Percentiles rank a stretch among this genome's conserved stretches.
phyloP scores from a whole-genome alignment of 176 grass and related monocot species.

The Guadua angustifolia region DNA sequence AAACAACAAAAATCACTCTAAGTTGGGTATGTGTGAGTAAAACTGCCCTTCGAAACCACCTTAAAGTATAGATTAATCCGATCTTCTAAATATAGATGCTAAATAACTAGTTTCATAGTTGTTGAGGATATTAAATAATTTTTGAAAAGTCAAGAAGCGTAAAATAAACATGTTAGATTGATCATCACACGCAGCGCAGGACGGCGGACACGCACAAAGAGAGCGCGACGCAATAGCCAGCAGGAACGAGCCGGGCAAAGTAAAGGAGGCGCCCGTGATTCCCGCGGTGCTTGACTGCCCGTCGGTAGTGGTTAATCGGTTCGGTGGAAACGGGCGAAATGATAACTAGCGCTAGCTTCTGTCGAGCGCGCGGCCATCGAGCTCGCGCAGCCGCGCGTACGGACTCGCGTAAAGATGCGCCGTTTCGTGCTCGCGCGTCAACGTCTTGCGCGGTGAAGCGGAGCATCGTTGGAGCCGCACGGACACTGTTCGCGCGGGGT shows the following conservation, averaged over 20 bases:
- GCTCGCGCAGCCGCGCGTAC: not conserved
- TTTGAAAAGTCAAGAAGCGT: too few species aligned
- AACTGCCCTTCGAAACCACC: too few species aligned
- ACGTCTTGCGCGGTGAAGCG: not conserved
- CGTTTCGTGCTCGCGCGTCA: not conserved
- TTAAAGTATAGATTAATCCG: too few species aligned
- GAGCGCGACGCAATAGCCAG: not conserved
- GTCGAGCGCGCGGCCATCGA: not conserved
- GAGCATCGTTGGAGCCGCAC: not conserved
- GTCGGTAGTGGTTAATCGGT: not conserved
- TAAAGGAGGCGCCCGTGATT: slow-evolving; percentile 28
- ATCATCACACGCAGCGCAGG: not conserved
- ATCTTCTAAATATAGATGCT: too few species aligned
- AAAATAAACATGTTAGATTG: not conserved
- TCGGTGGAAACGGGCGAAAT: not conserved
- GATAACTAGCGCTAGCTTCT: not conserved
- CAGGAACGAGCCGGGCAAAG: not conserved
- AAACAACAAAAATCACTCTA: too few species aligned
- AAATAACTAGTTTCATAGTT: too few species aligned
- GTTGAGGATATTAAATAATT: too few species aligned
- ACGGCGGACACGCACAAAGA: not conserved
- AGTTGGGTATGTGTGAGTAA: too few species aligned
- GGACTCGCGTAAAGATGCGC: not conserved
- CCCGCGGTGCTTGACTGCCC: slow-evolving; percentile 1
- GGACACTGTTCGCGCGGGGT: not conserved